Evolutionary conservation across 78 protist species (phyloP).

Genomic region (Tieghemostelium lacteum): DNA sequence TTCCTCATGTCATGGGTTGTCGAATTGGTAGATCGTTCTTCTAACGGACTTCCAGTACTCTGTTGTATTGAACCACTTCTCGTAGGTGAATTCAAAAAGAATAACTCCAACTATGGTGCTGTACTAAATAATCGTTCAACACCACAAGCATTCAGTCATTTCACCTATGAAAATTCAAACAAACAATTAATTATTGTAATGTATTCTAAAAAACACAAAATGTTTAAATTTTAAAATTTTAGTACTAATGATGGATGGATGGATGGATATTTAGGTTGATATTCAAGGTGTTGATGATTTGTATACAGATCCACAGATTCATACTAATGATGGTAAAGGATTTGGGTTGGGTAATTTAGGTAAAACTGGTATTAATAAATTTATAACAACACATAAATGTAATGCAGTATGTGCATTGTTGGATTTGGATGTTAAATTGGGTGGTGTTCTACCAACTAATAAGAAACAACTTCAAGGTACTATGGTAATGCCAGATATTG

Average conservation of each 20-base stretch:
- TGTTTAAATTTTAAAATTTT: no score
- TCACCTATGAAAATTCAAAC: constrained; percentile 83
- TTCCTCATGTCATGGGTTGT: constrained; percentile 74
- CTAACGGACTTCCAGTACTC: constrained; percentile 14
- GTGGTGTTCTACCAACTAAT: constrained; percentile 13
- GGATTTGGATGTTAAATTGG: constrained; percentile 64
- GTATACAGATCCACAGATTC: constrained; percentile 95
- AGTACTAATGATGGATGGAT: no score
- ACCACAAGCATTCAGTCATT: constrained; percentile 95
- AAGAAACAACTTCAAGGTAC: constrained; percentile 66
- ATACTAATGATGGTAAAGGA: constrained; percentile 84
- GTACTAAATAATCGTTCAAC: constrained; percentile 77
- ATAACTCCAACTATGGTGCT: constrained; percentile 72
- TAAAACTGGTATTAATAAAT: constrained; percentile 82
- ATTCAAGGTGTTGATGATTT: constrained; percentile 94
- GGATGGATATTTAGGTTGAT: constrained; percentile 85
- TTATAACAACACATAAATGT: constrained; percentile 88
- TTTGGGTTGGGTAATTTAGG: constrained; percentile 93
- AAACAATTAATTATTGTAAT: constrained; percentile 34
- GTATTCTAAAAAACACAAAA: no score
- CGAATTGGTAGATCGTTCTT: constrained; percentile 39
- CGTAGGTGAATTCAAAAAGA: constrained; percentile 77
- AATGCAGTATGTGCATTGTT: constrained; percentile 84
- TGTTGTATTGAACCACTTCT: constrained; percentile 68
- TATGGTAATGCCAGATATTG: constrained; percentile 75